Base-by-base conservation (phyloP, 257 asterid genomes). In the Solanum tarapatanum region DNA sequence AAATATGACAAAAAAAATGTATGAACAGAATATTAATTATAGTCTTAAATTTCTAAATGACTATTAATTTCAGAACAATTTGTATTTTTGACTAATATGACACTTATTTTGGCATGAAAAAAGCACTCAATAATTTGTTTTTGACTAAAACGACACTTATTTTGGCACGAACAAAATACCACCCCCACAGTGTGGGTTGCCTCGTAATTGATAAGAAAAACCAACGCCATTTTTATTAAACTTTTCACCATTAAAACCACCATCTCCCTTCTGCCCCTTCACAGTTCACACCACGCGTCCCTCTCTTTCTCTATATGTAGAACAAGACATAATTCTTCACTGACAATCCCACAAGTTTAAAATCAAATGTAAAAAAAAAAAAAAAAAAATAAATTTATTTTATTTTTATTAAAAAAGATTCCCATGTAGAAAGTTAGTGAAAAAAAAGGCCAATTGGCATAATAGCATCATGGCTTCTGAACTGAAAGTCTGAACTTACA, bases 371-470 rank as follows among this genome's bases (percentile, higher is more conserved):
- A 72, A 72, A 72, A 70, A 33, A 8, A 0, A 2, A 1, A 7
- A 33, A 17, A 8, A 30, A 30, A 30, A 30, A 30, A 2, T 12
- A 0, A 1, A 14, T 41, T 7, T 41, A 14, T 45, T 79, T 26
- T 48, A 48, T 4, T 13, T 11, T 43, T 39, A 7, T 43, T 7
- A 11, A 45, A 69, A 88, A 79, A 87, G 85, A 87, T 90, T 82
- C 88, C 90, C 69, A 86, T 37, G 86, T 11, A 55, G 83, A 87
- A 84, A 89, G 88, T 16, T n/a, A 72, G 82, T 36, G 82, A 21
- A 77, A 55, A 64, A 39, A 48, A 33, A 82, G 88, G 91, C 90
- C 93, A 91, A 91, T 92, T 91, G 94, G 93, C 85, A 87, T 41
- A 88, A 93, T 10, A 74, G 28, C 92, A 92, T 93, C 93, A 93